Conservation (phyloP, 1,284 basidiomycete genomes). For the Leucoagaricus sp. region DNA sequence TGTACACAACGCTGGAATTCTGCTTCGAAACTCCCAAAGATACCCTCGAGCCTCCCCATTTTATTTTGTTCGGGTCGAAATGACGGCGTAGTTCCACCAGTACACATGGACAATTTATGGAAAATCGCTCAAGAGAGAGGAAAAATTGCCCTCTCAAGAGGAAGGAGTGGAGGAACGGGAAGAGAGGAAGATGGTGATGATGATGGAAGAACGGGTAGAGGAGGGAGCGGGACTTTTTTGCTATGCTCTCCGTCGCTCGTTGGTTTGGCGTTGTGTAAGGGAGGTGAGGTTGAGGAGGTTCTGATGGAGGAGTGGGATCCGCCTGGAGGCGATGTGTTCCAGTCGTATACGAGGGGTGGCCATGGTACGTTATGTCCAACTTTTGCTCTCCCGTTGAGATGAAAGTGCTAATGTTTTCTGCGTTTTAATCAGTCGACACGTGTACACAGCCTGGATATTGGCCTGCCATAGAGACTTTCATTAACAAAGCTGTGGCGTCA, state of each 20-base stretch:
- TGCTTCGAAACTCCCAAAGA: constrained; percentile 23
- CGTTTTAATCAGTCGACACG: not conserved
- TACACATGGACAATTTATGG: constrained; percentile 35
- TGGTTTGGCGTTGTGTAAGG: not conserved
- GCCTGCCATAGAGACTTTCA: not conserved
- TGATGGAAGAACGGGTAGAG: not conserved
- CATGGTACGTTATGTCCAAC: constrained; percentile 5
- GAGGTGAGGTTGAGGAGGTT: not conserved
- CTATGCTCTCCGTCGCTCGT: not conserved
- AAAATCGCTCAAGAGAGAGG: constrained; percentile 24
- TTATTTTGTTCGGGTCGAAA: constrained; percentile 33
- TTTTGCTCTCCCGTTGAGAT: too few species aligned
- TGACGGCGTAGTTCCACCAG: constrained; percentile 33
- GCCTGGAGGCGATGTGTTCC: constrained; percentile 7
- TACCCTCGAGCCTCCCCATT: constrained; percentile 29
- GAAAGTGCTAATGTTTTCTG: not conserved
- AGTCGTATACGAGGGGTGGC: not conserved
- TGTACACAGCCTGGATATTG: not conserved
- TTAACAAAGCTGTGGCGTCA: not conserved
- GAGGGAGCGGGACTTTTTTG: not conserved
- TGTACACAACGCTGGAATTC: constrained; percentile 38
- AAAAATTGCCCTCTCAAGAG: not conserved
- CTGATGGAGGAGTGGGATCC: not conserved
- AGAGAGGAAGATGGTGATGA: not conserved
- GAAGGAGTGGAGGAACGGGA: not conserved